These are phyloP conservation scores for Populus alba DNA, from an alignment of 345 rosid genomes.

Conservation along the genomic window DNA sequence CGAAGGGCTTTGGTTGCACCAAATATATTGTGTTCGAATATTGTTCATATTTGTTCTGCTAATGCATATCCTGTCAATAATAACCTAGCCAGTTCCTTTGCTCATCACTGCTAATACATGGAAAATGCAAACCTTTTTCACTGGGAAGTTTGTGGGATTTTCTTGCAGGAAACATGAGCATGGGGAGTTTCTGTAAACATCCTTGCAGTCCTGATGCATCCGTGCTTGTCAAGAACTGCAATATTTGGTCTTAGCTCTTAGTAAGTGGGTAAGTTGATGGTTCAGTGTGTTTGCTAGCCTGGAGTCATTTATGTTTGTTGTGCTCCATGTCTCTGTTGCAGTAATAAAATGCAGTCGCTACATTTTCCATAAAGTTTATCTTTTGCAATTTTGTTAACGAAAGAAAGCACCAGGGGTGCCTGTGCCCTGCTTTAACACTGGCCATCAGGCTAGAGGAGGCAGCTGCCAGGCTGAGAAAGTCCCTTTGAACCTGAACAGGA, in stretches of 20 bases:
- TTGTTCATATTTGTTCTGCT: background rate
- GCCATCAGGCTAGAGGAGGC: slow-evolving; percentile 24
- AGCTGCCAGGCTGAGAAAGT: slow-evolving; percentile 96
- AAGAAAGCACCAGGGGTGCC: slow-evolving; percentile 98
- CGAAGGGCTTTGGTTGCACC: background rate
- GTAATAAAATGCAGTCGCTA: slow-evolving; percentile 35
- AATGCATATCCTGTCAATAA: background rate
- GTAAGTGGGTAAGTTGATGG: slow-evolving; percentile 60
- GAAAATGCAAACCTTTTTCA: background rate
- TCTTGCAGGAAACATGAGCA: slow-evolving; percentile 27
- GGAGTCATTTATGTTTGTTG: slow-evolving; percentile 35
- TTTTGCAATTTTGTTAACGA: slow-evolving; percentile 44
- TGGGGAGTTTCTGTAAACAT: background rate
- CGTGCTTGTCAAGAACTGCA: slow-evolving; percentile 10
- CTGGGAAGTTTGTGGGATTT: background rate
- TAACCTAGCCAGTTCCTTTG: background rate
- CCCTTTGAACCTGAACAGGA: slow-evolving; percentile 99
- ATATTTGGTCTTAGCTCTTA: slow-evolving; percentile 14
- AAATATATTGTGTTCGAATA: background rate
- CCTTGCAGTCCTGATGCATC: slow-evolving; percentile 1
- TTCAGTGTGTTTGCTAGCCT: slow-evolving; percentile 28
- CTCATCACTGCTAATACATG: background rate
- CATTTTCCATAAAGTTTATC: background rate
- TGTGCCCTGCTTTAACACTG: slow-evolving; percentile 45
- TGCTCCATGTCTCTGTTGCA: slow-evolving; percentile 17